Evolutionary conservation across 768 basidiomycete species (phyloP).

Genomic region (Pisolithus orientalis): DNA sequence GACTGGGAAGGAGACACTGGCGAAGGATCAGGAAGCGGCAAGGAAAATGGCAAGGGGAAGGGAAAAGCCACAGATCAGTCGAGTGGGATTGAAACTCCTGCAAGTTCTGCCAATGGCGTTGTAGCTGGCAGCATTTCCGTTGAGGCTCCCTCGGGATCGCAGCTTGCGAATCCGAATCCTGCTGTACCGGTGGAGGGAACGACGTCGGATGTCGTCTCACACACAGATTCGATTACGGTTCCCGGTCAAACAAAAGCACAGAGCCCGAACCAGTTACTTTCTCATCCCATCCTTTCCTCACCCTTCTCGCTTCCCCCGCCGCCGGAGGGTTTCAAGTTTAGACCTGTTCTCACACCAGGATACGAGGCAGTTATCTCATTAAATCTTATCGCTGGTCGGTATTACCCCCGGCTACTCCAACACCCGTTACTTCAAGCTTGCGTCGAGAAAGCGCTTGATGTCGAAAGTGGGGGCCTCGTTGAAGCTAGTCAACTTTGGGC

Average conservation of each 20-base stretch:
- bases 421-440: slow-evolving; percentile 51
- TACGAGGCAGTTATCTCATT: slow-evolving; percentile 64
- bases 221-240: slow-evolving; percentile 12
- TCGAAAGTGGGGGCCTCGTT: slow-evolving; percentile 31
- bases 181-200: slow-evolving; percentile 14
- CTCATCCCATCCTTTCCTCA: slow-evolving; percentile 28
- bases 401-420: slow-evolving; percentile 66
- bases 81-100: slow-evolving; percentile 1
- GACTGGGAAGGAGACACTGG: slow-evolving; percentile 50
- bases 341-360: slow-evolving; percentile 55
- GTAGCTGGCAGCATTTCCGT: neutral
- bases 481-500: slow-evolving; percentile 56
- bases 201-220: slow-evolving; percentile 9
- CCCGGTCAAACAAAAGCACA: slow-evolving; percentile 11
- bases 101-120: slow-evolving; percentile 4
- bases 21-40: slow-evolving; percentile 13
- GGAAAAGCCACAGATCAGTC: slow-evolving; percentile 25
- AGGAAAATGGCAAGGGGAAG: slow-evolving; percentile 17
- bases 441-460: slow-evolving; percentile 35
- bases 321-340: slow-evolving; percentile 65
- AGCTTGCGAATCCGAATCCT: slow-evolving; percentile 26
- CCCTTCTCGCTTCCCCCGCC: slow-evolving; percentile 50
- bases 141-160: slow-evolving; percentile 21
- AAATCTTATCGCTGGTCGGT: slow-evolving; percentile 69
- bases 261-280: slow-evolving; percentile 26